Evolutionary conservation across 441 rosid genomes (phyloP).

Genomic region (Erodium trifolium): DNA sequence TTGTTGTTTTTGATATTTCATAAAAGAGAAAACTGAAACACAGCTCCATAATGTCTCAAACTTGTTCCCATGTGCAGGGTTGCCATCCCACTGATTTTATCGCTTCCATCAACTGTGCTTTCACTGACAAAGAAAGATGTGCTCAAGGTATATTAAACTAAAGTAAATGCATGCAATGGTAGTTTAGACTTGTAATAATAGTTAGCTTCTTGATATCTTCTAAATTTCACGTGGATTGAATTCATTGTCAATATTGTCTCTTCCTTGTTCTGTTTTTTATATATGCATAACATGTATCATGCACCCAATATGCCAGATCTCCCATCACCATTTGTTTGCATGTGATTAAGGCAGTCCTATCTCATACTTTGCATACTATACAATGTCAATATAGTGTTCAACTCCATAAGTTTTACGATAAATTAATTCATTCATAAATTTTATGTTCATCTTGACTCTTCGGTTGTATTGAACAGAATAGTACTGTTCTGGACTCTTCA

Average conservation of each 20-base stretch:
- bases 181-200: not conserved
- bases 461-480: not conserved
- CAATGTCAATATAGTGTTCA: too few relatives aligned
- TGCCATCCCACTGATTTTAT: slow-evolving; percentile 69
- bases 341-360: too few relatives aligned
- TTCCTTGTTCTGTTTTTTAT: too few relatives aligned
- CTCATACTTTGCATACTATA: too few relatives aligned
- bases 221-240: not conserved
- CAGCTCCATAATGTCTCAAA: not conserved
- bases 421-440: too few relatives aligned
- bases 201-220: not conserved
- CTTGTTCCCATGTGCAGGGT: slow-evolving; percentile 36
- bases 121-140: slow-evolving; percentile 69
- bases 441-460: too few relatives aligned
- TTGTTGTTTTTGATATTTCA: not conserved
- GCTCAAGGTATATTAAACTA: slow-evolving; percentile 46
- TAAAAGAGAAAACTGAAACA: not conserved
- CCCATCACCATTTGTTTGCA: too few relatives aligned
- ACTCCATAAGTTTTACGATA: too few relatives aligned
- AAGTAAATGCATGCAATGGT: slow-evolving; percentile 1
- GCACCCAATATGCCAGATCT: too few relatives aligned
- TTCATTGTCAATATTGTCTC: not conserved
- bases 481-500: not conserved
- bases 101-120: slow-evolving; percentile 73
- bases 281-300: too few relatives aligned